Percentiles rank a stretch among this genome's conserved stretches.
These are phyloP conservation scores for Lactarius hengduanensis DNA, from an alignment of 768 basidiomycete genomes.

Conservation along the genomic window DNA sequence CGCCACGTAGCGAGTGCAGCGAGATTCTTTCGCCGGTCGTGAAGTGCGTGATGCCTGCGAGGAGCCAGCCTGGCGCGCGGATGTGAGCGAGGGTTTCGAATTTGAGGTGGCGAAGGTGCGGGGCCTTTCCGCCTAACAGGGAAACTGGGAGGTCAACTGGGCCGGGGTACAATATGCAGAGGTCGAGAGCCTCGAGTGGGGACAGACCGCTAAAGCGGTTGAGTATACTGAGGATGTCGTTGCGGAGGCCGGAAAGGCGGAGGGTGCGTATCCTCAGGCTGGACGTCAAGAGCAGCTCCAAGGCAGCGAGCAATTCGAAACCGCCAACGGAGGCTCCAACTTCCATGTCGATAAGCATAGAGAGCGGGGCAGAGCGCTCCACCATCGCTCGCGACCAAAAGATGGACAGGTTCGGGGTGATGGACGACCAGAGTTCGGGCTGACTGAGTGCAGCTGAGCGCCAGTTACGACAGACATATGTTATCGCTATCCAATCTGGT, in stretches of 20 bases:
- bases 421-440: constrained; percentile 19
- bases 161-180: background rate
- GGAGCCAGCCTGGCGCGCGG: constrained; percentile 14
- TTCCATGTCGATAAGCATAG: background rate
- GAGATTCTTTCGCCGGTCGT: constrained; percentile 6
- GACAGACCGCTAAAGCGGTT: constrained; percentile 12
- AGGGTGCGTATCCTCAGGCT: constrained; percentile 6
- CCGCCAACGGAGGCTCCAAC: no score
- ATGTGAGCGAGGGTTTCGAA: constrained; percentile 1
- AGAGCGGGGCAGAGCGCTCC: constrained; percentile 21
- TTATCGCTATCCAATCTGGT: constrained; percentile 15
- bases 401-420: constrained; percentile 15
- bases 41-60: constrained; percentile 12
- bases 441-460: constrained; percentile 19
- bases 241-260: constrained; percentile 15
- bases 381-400: constrained; percentile 20
- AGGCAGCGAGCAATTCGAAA: constrained; percentile 15
- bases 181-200: background rate
- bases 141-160: constrained; percentile 6
- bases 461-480: constrained; percentile 20
- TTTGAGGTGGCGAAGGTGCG: constrained; percentile 10
- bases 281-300: constrained; percentile 9
- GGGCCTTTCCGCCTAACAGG: constrained; percentile 13
- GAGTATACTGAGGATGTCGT: constrained; percentile 13
- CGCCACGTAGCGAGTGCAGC: background rate